These are phyloP conservation scores for Lasiodiplodia theobromae DNA, from an alignment of 2,329 filamentous ascomycete species.

Conservation along the genomic window DNA sequence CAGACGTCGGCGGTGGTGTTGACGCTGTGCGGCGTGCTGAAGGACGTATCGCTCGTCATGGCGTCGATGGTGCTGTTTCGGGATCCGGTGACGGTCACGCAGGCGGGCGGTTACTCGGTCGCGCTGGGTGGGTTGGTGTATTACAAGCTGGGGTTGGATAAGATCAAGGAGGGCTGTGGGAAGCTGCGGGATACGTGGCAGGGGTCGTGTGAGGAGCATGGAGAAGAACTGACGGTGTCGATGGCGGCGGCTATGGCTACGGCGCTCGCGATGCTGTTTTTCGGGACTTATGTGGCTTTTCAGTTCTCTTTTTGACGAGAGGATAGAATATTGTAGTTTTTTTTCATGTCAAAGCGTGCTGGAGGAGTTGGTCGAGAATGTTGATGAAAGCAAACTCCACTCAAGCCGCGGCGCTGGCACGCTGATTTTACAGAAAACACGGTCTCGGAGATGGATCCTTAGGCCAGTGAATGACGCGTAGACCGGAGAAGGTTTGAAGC, in stretches of 20 bases:
- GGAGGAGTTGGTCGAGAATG: too few relatives aligned
- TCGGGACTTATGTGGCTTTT: background rate
- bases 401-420: too few relatives aligned
- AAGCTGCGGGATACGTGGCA: background rate
- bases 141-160: conserved; percentile 85
- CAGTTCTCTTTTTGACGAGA: background rate
- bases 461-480: too few relatives aligned
- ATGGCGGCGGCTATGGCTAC: background rate
- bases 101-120: conserved; percentile 85
- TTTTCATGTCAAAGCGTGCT: too few relatives aligned
- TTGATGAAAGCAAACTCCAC: too few relatives aligned
- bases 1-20: conserved; percentile 86
- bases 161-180: conserved; percentile 68
- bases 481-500: too few relatives aligned
- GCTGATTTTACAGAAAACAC: too few relatives aligned
- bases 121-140: conserved; percentile 80
- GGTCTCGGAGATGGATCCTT: too few relatives aligned
- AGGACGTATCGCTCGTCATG: conserved; percentile 82
- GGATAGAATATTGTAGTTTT: background rate
- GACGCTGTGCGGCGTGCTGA: conserved; percentile 85
- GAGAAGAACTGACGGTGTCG: too few relatives aligned
- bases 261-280: background rate
- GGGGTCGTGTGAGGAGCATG: too few relatives aligned
- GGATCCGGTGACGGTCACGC: conserved; percentile 74
- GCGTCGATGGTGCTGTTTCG: conserved; percentile 84